Percentiles rank a stretch among this genome's conserved stretches.
Evolutionary conservation across 345 rosid species (phyloP).

Genomic region (Pugionium cornutum): DNA sequence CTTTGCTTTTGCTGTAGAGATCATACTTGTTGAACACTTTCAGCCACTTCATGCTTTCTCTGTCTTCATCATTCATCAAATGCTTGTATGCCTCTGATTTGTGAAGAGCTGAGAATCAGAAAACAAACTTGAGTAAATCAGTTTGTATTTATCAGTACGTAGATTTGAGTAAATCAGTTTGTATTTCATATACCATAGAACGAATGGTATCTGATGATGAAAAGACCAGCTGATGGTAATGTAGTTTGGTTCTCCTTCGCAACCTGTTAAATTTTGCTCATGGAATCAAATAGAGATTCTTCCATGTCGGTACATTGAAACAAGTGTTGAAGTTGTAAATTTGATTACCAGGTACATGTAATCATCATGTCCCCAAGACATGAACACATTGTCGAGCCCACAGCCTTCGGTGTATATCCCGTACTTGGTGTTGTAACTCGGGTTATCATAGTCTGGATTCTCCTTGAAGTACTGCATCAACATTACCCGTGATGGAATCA

Average conservation of each 20-base stretch:
- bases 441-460: slow-evolving; percentile 54
- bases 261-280: slow-evolving; percentile 30
- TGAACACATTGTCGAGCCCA: slow-evolving; percentile 56
- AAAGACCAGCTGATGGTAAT: slow-evolving; percentile 59
- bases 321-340: neutral
- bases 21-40: slow-evolving; percentile 69
- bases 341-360: slow-evolving; percentile 59
- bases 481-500: neutral
- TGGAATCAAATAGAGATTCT: slow-evolving; percentile 17
- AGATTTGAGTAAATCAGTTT: neutral
- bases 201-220: slow-evolving; percentile 67
- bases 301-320: neutral
- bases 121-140: neutral
- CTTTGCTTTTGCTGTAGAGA: slow-evolving; percentile 72
- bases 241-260: slow-evolving; percentile 57
- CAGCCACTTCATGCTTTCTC: slow-evolving; percentile 61
- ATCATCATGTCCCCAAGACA: slow-evolving; percentile 36
- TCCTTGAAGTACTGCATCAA: slow-evolving; percentile 53
- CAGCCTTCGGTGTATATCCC: slow-evolving; percentile 57
- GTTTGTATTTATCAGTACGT: neutral
- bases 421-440: slow-evolving; percentile 50
- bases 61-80: slow-evolving; percentile 57
- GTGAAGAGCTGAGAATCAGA: slow-evolving; percentile 51
- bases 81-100: slow-evolving; percentile 54
- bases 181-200: slow-evolving; percentile 47